These are phyloP conservation scores for Hsuehochloa calcarea DNA, from an alignment of 176 grass and related monocot genomes.

Conservation along the genomic window DNA sequence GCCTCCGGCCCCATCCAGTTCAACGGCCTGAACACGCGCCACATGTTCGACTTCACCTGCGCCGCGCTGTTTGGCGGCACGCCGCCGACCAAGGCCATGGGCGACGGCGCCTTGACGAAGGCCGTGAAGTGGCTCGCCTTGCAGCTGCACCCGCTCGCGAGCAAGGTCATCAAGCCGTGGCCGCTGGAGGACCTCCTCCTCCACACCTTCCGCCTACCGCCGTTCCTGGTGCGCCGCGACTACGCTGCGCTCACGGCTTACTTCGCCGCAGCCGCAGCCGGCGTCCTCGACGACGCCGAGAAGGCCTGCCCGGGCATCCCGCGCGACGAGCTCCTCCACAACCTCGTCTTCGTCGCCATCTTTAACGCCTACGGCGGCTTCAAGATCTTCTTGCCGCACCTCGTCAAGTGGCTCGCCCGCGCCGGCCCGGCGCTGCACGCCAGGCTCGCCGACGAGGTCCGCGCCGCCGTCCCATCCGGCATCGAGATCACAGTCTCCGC, in stretches of 20 bases:
- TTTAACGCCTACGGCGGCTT: slow-evolving; percentile 79
- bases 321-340: slow-evolving; percentile 68
- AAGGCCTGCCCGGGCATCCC: slow-evolving; percentile 17
- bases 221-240: slow-evolving; percentile 46
- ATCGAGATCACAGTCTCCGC: slow-evolving; percentile 29
- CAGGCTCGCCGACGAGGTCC: slow-evolving; percentile 51
- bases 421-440: slow-evolving; percentile 49
- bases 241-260: slow-evolving; percentile 53
- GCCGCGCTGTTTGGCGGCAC: slow-evolving; percentile 41
- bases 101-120: slow-evolving; percentile 25
- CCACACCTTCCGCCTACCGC: slow-evolving; percentile 61
- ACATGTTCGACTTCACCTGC: slow-evolving; percentile 62
- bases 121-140: slow-evolving; percentile 54
- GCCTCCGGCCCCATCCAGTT: slow-evolving; percentile 37
- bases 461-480: background rate
- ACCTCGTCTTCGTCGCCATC: slow-evolving; percentile 62
- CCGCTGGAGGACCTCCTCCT: slow-evolving; percentile 59
- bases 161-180: slow-evolving; percentile 44
- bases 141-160: slow-evolving; percentile 67
- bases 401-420: slow-evolving; percentile 63
- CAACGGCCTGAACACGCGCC: slow-evolving; percentile 40
- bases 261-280: slow-evolving; percentile 42
- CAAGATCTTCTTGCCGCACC: slow-evolving; percentile 66
- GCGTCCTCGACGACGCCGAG: slow-evolving; percentile 56
- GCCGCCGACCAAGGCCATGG: slow-evolving; percentile 44